Evolutionary conservation across 2,329 filamentous ascomycete species (phyloP).

Genomic region (Claviceps arundinis): DNA sequence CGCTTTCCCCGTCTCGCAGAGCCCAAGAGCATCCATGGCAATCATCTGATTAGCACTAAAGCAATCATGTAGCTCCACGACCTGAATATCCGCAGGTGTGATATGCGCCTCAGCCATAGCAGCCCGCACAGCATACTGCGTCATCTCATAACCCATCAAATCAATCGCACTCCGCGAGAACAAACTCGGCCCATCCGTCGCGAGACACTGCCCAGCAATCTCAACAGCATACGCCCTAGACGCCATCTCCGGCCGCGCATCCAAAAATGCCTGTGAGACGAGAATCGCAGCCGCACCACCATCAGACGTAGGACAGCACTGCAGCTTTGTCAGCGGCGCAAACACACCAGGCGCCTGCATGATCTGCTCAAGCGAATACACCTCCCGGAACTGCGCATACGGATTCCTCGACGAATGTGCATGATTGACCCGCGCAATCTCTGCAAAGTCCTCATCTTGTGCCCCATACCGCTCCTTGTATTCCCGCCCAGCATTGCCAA

Average conservation of each 20-base stretch:
- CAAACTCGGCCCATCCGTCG: slow-evolving; percentile 69
- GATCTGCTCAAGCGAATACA: slow-evolving; percentile 79
- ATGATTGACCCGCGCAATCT: slow-evolving; percentile 89
- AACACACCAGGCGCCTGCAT: slow-evolving; percentile 64
- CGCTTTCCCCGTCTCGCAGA: slow-evolving; percentile 67
- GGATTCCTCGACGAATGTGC: slow-evolving; percentile 84
- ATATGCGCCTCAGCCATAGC: slow-evolving; percentile 66
- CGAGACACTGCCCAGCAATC: slow-evolving; percentile 75
- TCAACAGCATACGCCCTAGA: slow-evolving; percentile 58
- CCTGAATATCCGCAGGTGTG: slow-evolving; percentile 56
- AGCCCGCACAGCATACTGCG: slow-evolving; percentile 49
- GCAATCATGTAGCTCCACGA: slow-evolving; percentile 93
- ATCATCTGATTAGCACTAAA: slow-evolving; percentile 94
- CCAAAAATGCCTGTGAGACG: slow-evolving; percentile 79
- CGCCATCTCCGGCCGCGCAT: slow-evolving; percentile 62
- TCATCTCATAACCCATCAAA: slow-evolving; percentile 82
- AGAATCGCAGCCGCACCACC: slow-evolving; percentile 80
- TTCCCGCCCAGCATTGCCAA: slow-evolving; percentile 84
- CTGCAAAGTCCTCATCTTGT: slow-evolving; percentile 73
- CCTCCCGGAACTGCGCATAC: slow-evolving; percentile 93
- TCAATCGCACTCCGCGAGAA: slow-evolving; percentile 77
- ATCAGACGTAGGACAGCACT: slow-evolving; percentile 94
- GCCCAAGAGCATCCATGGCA: slow-evolving; percentile 71
- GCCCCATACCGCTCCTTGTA: slow-evolving; percentile 96
- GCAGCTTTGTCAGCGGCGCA: slow-evolving; percentile 86